phyloP scores from a whole-genome alignment of 2,329 filamentous ascomycete genomes.

The Sarocladium brachiariae region DNA sequence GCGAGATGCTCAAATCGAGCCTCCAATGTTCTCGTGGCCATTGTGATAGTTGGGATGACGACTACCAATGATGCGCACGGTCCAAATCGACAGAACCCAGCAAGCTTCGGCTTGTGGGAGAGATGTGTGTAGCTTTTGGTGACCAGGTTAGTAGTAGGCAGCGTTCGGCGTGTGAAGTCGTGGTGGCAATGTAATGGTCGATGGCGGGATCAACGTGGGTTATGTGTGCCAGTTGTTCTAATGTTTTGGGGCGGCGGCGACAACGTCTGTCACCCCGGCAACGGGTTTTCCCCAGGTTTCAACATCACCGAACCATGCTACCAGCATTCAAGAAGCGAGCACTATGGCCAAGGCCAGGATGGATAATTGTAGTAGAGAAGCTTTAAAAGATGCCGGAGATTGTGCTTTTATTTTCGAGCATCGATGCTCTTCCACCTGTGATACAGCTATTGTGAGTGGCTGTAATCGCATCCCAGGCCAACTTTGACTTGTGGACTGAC shows the following conservation, averaged over 20 bases:
- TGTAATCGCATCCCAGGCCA: no score
- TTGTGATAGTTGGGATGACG: slow-evolving; percentile 20
- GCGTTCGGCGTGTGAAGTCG: background rate
- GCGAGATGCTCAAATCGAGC: slow-evolving; percentile 83
- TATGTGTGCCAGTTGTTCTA: background rate
- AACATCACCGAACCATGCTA: background rate
- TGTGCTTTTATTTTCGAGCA: no score
- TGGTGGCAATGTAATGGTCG: background rate
- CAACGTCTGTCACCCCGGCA: background rate
- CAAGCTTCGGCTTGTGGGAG: background rate
- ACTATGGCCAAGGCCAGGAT: no score
- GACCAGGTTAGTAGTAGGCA: background rate
- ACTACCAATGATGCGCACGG: background rate
- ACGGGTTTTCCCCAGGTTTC: background rate
- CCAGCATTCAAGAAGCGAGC: background rate
- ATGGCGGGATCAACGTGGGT: background rate
- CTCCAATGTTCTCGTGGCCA: slow-evolving; percentile 71
- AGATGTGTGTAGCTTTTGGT: background rate
- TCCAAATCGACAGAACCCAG: background rate
- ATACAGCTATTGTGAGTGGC: no score
- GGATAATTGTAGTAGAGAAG: no score
- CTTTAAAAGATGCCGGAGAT: no score
- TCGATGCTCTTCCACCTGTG: no score
- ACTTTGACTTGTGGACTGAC: no score
- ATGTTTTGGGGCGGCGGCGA: background rate